phyloP scores from a whole-genome alignment of 2,329 filamentous ascomycete genomes.

The Fusarium tupiense region DNA sequence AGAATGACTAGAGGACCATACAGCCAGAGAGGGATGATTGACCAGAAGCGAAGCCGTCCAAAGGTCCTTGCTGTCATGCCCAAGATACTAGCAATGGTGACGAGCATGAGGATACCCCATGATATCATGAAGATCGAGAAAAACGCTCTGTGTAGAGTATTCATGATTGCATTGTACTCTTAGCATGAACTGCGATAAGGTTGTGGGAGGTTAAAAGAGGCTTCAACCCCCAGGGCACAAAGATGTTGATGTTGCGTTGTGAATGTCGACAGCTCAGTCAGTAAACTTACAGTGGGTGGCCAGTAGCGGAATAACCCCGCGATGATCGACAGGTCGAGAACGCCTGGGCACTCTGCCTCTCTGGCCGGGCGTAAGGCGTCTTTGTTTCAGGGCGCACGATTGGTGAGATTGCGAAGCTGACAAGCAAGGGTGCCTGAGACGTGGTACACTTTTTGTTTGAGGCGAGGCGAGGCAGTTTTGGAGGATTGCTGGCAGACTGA shows the following conservation, averaged over 20 bases:
- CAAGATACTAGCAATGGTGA: background rate
- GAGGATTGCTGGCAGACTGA: background rate
- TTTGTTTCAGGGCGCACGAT: background rate
- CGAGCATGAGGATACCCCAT: background rate
- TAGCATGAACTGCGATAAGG: too few species aligned
- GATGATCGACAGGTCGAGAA: constrained; percentile 9
- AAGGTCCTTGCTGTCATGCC: background rate
- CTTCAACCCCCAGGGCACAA: too few species aligned
- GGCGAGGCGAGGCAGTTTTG: background rate
- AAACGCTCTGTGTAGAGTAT: constrained; percentile 11
- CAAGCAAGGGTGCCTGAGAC: background rate
- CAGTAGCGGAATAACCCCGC: constrained; percentile 1
- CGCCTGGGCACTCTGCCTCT: background rate
- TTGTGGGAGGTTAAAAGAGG: too few species aligned
- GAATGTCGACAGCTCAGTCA: background rate
- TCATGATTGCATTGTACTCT: background rate
- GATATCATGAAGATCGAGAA: constrained; percentile 18
- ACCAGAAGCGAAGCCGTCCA: constrained; percentile 13
- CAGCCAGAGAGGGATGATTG: background rate
- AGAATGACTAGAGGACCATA: background rate
- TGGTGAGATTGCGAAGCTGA: constrained; percentile 1
- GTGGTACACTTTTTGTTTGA: background rate
- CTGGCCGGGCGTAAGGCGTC: constrained; percentile 6
- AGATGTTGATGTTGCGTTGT: background rate
- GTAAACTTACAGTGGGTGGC: background rate